phyloP scores from a whole-genome alignment of 2,329 filamentous ascomycete species.

The Aspergillus sp. region DNA sequence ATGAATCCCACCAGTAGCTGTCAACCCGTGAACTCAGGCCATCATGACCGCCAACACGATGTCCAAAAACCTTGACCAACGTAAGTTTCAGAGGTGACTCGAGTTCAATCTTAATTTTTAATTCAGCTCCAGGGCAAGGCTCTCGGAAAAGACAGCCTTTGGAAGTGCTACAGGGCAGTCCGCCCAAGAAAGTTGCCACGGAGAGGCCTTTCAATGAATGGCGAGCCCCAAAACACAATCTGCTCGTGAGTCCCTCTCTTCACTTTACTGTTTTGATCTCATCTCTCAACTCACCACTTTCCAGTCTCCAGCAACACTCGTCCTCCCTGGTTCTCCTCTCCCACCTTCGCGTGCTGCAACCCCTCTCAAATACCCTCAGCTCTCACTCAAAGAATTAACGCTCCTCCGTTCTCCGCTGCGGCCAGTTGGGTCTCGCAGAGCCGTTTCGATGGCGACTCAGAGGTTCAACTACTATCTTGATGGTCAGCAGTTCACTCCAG shows the following conservation, averaged over 20 bases:
- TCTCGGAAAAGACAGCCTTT: not conserved
- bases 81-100: not conserved
- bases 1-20: not conserved
- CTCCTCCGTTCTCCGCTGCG: not conserved
- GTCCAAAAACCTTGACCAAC: not conserved
- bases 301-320: not conserved
- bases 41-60: not conserved
- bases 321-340: not conserved
- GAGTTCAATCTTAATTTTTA: not conserved
- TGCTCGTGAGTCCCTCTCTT: not conserved
- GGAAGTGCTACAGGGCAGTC: not conserved
- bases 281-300: not conserved
- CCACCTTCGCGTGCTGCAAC: not conserved
- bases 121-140: not conserved
- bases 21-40: not conserved
- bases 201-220: not conserved
- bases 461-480: not conserved
- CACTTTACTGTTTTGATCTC: not conserved
- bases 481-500: not conserved
- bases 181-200: not conserved
- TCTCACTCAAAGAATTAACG: not conserved
- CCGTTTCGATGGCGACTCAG: conserved; percentile 11
- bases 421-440: not conserved
- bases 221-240: not conserved
- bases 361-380: not conserved